These are phyloP conservation scores for Lachancea sp. DNA, from an alignment of 805 yeast species.

Conservation along the genomic window DNA sequence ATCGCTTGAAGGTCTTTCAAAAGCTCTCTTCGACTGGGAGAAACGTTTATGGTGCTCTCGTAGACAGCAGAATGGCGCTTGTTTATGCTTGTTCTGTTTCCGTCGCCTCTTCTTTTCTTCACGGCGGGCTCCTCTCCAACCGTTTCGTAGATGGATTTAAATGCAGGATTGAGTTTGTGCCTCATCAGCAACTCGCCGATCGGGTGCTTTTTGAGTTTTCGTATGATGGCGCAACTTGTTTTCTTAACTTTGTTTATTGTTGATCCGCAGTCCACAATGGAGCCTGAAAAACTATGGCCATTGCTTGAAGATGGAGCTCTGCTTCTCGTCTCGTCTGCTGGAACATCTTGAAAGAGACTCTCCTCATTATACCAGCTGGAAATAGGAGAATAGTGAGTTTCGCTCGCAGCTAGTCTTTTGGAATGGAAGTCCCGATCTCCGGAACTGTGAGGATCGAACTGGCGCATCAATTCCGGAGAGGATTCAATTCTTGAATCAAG, in stretches of 20 bases:
- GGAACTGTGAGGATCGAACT: not conserved
- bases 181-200: slow-evolving; percentile 17
- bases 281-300: not conserved
- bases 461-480: slow-evolving; percentile 1
- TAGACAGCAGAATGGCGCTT: not conserved
- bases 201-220: slow-evolving; percentile 17
- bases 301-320: slow-evolving; percentile 1
- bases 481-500: slow-evolving; percentile 8
- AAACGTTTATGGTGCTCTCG: not conserved
- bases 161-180: slow-evolving; percentile 12
- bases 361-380: slow-evolving; percentile 9
- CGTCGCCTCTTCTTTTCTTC: not conserved
- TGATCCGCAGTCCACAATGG: not conserved
- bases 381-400: slow-evolving; percentile 3
- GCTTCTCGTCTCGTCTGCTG: not conserved
- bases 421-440: not conserved
- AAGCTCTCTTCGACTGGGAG: slow-evolving; percentile 9
- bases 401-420: not conserved
- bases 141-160: slow-evolving; percentile 7
- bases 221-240: slow-evolving; percentile 13
- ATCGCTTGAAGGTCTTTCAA: slow-evolving; percentile 8
- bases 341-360: slow-evolving; percentile 1
- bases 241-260: slow-evolving; percentile 11
- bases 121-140: slow-evolving; percentile 8
- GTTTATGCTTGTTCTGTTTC: not conserved